Evolutionary conservation across 169 alveolate genomes (phyloP).

Genomic region (Cryptosporidium felis): DNA sequence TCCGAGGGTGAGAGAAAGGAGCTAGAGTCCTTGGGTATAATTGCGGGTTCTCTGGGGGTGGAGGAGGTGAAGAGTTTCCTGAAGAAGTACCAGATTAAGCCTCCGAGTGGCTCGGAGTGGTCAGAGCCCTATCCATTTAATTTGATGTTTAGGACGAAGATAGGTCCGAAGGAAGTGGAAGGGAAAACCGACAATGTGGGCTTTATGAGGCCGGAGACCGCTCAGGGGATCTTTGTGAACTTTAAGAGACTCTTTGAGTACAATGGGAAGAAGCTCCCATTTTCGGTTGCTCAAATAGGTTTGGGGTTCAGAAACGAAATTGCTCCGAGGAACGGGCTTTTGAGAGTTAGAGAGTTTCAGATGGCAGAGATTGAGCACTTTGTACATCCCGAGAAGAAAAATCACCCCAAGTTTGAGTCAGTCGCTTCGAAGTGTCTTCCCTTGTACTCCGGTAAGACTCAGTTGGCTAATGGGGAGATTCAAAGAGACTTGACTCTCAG

Average conservation of each 20-base stretch:
- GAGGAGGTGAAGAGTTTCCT: constrained; percentile 86
- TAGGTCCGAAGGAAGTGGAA: constrained; percentile 90
- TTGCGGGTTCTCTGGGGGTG: constrained; percentile 84
- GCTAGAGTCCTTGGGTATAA: constrained; percentile 76
- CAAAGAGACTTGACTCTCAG: constrained; percentile 82
- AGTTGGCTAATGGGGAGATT: constrained; percentile 74
- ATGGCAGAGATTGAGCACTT: constrained; percentile 99
- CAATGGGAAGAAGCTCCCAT: constrained; percentile 95
- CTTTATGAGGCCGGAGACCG: constrained; percentile 98
- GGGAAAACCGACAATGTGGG: constrained; percentile 77
- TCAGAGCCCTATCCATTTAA: constrained; percentile 94
- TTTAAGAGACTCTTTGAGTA: constrained; percentile 90
- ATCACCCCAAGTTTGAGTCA: constrained; percentile 89
- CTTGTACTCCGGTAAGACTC: constrained; percentile 86
- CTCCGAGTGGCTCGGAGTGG: constrained; percentile 92
- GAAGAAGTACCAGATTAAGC: constrained; percentile 81
- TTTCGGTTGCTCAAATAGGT: constrained; percentile 98
- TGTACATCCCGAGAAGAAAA: constrained; percentile 91
- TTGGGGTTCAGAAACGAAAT: constrained; percentile 97
- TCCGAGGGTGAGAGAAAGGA: constrained; percentile 78
- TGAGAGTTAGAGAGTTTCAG: constrained; percentile 96
- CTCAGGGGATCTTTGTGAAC: constrained; percentile 97
- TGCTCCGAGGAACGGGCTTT: constrained; percentile 95
- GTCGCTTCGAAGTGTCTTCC: constrained; percentile 83
- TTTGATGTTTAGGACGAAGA: constrained; percentile 93